Evolutionary conservation across 2,329 filamentous ascomycete species (phyloP), one percentile per base, ranked within the genome.

Genomic region (Ophiocordyceps robertsii): DNA sequence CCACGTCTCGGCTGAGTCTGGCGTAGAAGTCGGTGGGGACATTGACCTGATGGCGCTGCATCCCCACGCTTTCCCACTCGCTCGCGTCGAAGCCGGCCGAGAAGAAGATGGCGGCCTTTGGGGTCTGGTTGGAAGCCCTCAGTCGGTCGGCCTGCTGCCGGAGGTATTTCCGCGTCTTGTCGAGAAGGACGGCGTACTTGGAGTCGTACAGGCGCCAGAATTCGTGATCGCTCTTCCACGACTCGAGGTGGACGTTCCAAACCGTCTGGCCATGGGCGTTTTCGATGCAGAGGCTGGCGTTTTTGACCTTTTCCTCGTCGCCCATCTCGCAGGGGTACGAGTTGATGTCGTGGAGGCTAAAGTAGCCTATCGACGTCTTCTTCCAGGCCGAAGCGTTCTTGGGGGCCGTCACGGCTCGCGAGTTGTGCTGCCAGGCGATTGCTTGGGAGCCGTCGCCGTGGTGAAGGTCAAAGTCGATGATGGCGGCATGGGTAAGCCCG

Each of bases 21-120:
- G 92, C 92, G 57, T 96, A 98, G 58, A 98, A 98, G 42, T 90
- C 86, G 0, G 90, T 98, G 0, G 92, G 90, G 2, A 98, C 92
- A 55, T 95, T 95, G 54, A 95, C 89, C 44, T 84, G 82, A 61
- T 98, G 92, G 38, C 92, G 76, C 62, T 98, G 92, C 92, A 98
- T 98, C 3, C 86, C 87, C 4, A 75, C 70, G 16, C 84, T 80
- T 60, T 98, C 92, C 80, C 85, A 93, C 58, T 98, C 88, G 56
- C 89, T 95, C 3, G 92, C 92, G 63, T 98, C 92, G 50, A 98
- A 98, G 0, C 92, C 93, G 2, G 92, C 89, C 38, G 90, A 96
- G 40, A 98, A 66, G 64, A 98, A 98, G 38, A 98, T 88, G 30
- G 86, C 90, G 2, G 84, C 85, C 54, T 82, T 90, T 4, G 88